These are phyloP conservation scores for Botryotinia globosa DNA, from an alignment of 2,329 filamentous ascomycete species.

Conservation along the genomic window DNA sequence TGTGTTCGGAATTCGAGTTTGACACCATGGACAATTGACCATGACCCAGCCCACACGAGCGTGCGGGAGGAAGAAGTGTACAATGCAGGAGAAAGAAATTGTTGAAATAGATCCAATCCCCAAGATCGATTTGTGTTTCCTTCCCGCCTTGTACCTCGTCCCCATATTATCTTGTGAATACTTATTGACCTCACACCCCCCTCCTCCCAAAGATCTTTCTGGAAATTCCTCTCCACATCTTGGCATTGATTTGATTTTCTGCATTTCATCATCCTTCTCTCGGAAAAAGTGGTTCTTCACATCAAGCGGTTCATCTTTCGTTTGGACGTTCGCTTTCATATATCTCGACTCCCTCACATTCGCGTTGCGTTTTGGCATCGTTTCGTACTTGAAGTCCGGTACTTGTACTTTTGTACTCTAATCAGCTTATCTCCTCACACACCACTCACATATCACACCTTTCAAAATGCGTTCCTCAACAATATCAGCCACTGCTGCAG, in stretches of 20 bases:
- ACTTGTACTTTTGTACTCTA: not conserved
- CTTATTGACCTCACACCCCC: conserved; percentile 8
- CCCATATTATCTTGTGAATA: not conserved
- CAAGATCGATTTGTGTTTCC: not conserved
- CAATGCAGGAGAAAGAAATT: not conserved
- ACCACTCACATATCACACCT: not conserved
- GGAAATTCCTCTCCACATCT: conserved; percentile 9
- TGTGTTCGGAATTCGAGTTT: conserved; percentile 16
- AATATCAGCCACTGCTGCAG: conserved; percentile 24
- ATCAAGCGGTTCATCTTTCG: conserved; percentile 10
- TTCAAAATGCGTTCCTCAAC: conserved; percentile 31
- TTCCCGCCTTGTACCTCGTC: not conserved
- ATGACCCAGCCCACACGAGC: conserved; percentile 3
- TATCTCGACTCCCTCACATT: conserved; percentile 5
- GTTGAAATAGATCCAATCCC: conserved; percentile 6
- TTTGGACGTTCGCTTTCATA: not conserved
- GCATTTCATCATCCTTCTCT: conserved; percentile 6
- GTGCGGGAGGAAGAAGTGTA: not conserved
- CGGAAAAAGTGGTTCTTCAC: conserved; percentile 3
- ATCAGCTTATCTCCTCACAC: not conserved
- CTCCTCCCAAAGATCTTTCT: not conserved
- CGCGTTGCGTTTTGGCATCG: not conserved
- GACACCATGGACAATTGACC: conserved; percentile 3
- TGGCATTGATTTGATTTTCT: conserved; percentile 4
- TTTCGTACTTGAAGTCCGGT: conserved; percentile 15